These are phyloP conservation scores for Pelargonium nanum DNA, from an alignment of 345 rosid species.

Conservation along the genomic window DNA sequence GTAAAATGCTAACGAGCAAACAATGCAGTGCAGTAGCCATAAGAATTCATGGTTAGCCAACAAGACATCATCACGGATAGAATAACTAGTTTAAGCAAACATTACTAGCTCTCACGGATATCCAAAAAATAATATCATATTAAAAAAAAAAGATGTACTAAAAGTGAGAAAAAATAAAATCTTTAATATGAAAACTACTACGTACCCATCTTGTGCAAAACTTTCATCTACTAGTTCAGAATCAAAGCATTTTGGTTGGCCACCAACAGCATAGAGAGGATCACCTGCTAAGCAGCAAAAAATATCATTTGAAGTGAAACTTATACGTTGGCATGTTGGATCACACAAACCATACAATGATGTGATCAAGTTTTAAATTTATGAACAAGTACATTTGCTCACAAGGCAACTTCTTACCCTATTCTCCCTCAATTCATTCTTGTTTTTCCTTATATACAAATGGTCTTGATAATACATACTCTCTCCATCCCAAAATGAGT, in stretches of 20 bases:
- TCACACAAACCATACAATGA: neutral
- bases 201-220: slow-evolving; percentile 67
- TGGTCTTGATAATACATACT: neutral
- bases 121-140: neutral
- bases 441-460: neutral
- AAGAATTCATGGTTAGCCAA: neutral
- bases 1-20: neutral
- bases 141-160: neutral
- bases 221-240: slow-evolving; percentile 36
- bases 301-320: neutral
- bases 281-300: slow-evolving; percentile 40
- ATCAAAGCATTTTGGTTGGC: slow-evolving; percentile 48
- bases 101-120: too few relatives aligned
- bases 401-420: neutral
- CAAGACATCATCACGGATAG: too few relatives aligned
- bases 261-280: slow-evolving; percentile 62
- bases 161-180: neutral
- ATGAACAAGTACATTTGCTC: neutral
- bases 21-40: too few relatives aligned
- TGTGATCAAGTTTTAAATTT: neutral
- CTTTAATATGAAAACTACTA: neutral
- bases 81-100: neutral
- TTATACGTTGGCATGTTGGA: neutral
- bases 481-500: too few relatives aligned
- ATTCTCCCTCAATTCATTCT: neutral